Base-by-base conservation (phyloP, 495 filamentous ascomycete genomes). In the Chlorociboria aeruginascens region DNA sequence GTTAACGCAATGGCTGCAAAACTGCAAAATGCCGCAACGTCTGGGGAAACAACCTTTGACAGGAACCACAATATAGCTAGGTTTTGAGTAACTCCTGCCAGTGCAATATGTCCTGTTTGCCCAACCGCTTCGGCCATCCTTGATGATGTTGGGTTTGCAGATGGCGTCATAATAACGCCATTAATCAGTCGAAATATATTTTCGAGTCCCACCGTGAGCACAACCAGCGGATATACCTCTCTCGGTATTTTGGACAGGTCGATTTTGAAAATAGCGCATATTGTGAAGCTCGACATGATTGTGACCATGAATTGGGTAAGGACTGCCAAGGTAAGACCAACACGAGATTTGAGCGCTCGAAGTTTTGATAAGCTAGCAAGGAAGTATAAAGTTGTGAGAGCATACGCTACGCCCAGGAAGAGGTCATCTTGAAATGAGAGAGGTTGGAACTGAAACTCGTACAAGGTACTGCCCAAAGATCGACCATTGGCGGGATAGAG, bases 151-250 rank as follows among this genome's bases (percentile, higher is more conserved):
- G 69, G 72, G 50, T 77, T 68, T 51, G 78, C 72, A 0, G 79
- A 71, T 9, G 81, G 78, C 1, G 77, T 81, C 44, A 74, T 64
- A 31, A 84, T 73, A 34, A 86, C 77, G 0, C 77, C 76, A 53
- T 86, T 85, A 53, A 86, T 82, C 43, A 87, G 68, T 32, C 79
- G 70, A 58, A 85, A 76, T 49, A 82, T 82, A 54, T 86, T 85
- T 51, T 85, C 81, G 39, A 85, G 64, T 42, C 83, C 83, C 60
- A 84, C 77, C 31, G 72, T 71, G 34, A 86, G 68, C 11, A 85
- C 70, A n/a, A 85, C 80, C 8, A 83, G 71, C 0, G 83, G 83
- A 61, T 83, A 87, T 28, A 74, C 72, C 36, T 76, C 70, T 50
- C 68, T 67, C 3, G 78, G 78, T 43, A 82, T 67, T 43, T 73